Base-by-base conservation (phyloP, 208 protist genomes). In the Acanthamoeba lenticulata region DNA sequence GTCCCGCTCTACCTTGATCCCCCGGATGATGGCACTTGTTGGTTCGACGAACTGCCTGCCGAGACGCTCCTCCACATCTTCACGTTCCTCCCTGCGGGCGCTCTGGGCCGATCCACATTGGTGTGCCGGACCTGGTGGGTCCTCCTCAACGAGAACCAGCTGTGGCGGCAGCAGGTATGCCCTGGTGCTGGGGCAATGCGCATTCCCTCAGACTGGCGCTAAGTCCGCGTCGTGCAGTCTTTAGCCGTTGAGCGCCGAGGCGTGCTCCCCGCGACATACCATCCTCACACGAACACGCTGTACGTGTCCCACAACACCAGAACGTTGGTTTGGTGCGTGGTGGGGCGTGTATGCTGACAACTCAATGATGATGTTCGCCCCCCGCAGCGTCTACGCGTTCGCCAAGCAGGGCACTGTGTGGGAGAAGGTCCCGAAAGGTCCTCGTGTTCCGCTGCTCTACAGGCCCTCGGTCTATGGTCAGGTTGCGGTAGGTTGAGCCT, bases 61-160 rank as follows among this genome's bases (percentile, higher is more conserved):
- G 79, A 88, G 49, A 88, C 44, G 7, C 42, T 88, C 4, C 42
- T 88, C 4, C 79, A 62, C 79, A 88, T 88, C 42, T 88, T 88
- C 44, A 55, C 79, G 17, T 88, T 24, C 49, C 19, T 88, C 11
- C 45, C 42, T 19, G n/a, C 65, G 38, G 65, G 65, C 2, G 65
- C 65, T 4, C 19, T 74, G 65, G 65, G 32, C 11, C 65, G 65
- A 0, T 21, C 32, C 5, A 74, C 38, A 29, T 42, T 24, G 7
- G 65, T 74, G 4, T 74, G 65, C n/a, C 65, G 65, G 19, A 42
- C 65, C 9, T 74, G 65, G 65, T 74, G 65, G 65, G 65, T 15
- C 65, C 17, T 74, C n/a, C n/a, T 74, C 9, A 34, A 74, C 65
- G 65, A 74, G n/a, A 42, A 74, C 36, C 65, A 74, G 11, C n/a